phyloP scores from a whole-genome alignment of 371 early-diverging fungal species.

The Catenaria anguillulae region DNA sequence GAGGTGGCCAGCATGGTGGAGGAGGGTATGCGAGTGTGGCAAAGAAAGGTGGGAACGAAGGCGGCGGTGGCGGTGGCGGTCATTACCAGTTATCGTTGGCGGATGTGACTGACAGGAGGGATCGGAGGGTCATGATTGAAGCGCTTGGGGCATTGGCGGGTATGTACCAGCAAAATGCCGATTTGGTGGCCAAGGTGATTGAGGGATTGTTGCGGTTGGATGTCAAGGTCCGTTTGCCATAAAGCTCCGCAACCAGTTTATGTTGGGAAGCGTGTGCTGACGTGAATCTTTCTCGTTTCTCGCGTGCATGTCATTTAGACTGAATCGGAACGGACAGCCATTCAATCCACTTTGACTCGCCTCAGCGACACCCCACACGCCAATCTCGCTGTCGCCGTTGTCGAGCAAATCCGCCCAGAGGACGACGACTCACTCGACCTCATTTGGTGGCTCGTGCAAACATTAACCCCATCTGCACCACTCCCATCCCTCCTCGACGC shows the following conservation, averaged over 20 bases:
- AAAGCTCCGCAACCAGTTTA: too few relatives aligned
- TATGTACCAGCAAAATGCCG: background rate
- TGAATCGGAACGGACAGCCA: background rate
- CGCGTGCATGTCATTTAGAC: too few relatives aligned
- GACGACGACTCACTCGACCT: background rate
- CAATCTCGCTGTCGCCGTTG: background rate
- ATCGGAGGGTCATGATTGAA: background rate
- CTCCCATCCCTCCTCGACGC: background rate
- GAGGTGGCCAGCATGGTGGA: too few relatives aligned
- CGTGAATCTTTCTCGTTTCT: too few relatives aligned
- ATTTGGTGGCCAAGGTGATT: background rate
- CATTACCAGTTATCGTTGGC: too few relatives aligned
- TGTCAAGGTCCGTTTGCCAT: background rate
- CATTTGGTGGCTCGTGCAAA: background rate
- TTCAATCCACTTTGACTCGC: background rate
- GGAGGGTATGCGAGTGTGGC: background rate
- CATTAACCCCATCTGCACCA: background rate
- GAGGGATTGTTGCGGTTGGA: background rate
- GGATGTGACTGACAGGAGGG: background rate
- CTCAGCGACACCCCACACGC: background rate
- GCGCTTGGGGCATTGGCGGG: background rate
- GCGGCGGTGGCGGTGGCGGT: too few relatives aligned
- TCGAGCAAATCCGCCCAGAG: background rate
- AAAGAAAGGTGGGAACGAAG: too few relatives aligned
- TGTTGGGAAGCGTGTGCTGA: too few relatives aligned